Percentiles rank a stretch among this genome's conserved stretches.
These are phyloP conservation scores for Penicillium sp. DNA, from an alignment of 2,329 filamentous ascomycete genomes.

Conservation along the genomic window DNA sequence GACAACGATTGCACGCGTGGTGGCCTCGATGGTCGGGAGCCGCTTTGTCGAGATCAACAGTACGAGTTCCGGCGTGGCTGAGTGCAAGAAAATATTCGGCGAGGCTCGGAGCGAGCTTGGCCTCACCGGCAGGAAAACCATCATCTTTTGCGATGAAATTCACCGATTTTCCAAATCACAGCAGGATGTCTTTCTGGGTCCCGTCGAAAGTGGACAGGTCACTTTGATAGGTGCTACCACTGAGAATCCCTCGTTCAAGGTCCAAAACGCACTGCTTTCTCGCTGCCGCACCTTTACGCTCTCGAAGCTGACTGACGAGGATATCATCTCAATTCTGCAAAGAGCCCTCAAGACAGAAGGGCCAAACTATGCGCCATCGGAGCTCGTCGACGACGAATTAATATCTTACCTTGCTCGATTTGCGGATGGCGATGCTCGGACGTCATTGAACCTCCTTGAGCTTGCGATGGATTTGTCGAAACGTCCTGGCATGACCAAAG, in stretches of 20 bases:
- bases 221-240: constrained; percentile 93
- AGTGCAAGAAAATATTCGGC: constrained; percentile 86
- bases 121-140: constrained; percentile 82
- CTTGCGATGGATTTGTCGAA: constrained; percentile 72
- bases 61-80: constrained; percentile 77
- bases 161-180: constrained; percentile 87
- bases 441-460: constrained; percentile 85
- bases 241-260: constrained; percentile 92
- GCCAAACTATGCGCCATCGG: constrained; percentile 43
- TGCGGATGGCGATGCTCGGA: constrained; percentile 86
- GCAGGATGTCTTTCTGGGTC: constrained; percentile 89
- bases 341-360: constrained; percentile 65
- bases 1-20: constrained; percentile 76
- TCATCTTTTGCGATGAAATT: constrained; percentile 97
- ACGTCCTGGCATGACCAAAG: constrained; percentile 60
- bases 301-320: constrained; percentile 63
- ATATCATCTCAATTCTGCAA: constrained; percentile 66
- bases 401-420: constrained; percentile 77
- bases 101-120: constrained; percentile 75
- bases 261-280: constrained; percentile 79
- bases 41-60: constrained; percentile 96
- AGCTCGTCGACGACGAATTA: constrained; percentile 68
- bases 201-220: constrained; percentile 84
- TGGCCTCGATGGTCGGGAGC: constrained; percentile 73
- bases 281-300: constrained; percentile 88